Evolutionary conservation across 441 rosid genomes (phyloP).

Genomic region (Flueggea neowawraea): DNA sequence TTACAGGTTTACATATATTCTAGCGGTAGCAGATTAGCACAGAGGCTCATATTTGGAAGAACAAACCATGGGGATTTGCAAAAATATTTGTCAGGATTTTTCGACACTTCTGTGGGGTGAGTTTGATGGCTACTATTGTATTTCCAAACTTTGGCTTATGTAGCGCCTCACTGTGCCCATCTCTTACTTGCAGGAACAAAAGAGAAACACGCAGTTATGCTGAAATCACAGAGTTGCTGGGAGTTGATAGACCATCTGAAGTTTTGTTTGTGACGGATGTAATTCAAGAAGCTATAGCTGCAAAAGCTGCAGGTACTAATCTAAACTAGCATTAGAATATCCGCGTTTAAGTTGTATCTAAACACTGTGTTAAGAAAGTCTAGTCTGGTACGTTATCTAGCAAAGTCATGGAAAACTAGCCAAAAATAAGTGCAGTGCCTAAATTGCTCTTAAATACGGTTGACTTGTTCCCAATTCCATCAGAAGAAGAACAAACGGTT

Average conservation of each 20-base stretch:
- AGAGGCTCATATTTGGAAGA: slow-evolving; percentile 83
- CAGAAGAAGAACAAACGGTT: too few relatives aligned
- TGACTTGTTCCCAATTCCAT: too few relatives aligned
- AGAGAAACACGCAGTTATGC: slow-evolving; percentile 68
- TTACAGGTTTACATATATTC: slow-evolving; percentile 89
- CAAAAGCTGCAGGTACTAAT: slow-evolving; percentile 76
- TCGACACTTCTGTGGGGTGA: slow-evolving; percentile 87
- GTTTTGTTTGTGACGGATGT: slow-evolving; percentile 81
- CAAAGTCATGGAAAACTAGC: too few relatives aligned
- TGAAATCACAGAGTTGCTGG: slow-evolving; percentile 69
- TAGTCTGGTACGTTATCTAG: too few relatives aligned
- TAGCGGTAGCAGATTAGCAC: slow-evolving; percentile 95
- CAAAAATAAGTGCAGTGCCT: too few relatives aligned
- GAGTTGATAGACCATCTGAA: slow-evolving; percentile 81
- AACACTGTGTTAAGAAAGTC: too few relatives aligned
- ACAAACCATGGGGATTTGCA: slow-evolving; percentile 81
- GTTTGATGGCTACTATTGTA: slow-evolving; percentile 4
- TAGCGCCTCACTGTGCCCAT: neutral
- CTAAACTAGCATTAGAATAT: neutral
- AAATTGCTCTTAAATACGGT: too few relatives aligned
- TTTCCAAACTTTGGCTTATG: neutral
- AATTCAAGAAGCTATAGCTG: slow-evolving; percentile 87
- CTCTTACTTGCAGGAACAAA: slow-evolving; percentile 61
- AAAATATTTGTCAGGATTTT: slow-evolving; percentile 80
- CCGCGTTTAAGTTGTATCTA: too few relatives aligned